phyloP scores from a whole-genome alignment of 352 stramenopile species.

The Pythium graminicola region DNA sequence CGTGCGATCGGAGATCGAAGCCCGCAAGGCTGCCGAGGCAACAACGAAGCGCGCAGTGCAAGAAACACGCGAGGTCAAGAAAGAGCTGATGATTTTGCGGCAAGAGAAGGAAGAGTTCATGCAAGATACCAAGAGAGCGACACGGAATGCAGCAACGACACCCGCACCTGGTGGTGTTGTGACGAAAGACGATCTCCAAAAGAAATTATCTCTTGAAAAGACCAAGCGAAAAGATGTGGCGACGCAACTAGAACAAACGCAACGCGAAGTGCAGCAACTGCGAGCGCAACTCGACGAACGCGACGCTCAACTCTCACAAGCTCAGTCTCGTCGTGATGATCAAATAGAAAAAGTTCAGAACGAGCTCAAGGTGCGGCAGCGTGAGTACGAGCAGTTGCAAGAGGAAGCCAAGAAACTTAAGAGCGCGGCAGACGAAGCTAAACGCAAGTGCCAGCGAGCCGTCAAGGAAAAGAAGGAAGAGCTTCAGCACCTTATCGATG shows the following conservation, averaged over 20 bases:
- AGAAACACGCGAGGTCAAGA: conserved; percentile 67
- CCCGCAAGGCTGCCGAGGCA: conserved; percentile 56
- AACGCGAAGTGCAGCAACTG: conserved; percentile 4
- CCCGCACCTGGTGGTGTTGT: conserved; percentile 10
- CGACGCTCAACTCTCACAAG: conserved; percentile 10
- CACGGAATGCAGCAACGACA: conserved; percentile 16
- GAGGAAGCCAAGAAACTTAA: conserved; percentile 30
- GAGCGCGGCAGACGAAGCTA: conserved; percentile 17
- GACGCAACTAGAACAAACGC: conserved; percentile 4
- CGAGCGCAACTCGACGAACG: conserved; percentile 8
- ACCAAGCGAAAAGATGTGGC: conserved; percentile 12
- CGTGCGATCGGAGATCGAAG: conserved; percentile 64
- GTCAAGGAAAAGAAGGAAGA: conserved; percentile 52
- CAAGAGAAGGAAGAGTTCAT: conserved; percentile 65
- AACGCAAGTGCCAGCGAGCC: conserved; percentile 19
- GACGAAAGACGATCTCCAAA: conserved; percentile 28
- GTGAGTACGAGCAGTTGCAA: conserved; percentile 24
- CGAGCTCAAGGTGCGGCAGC: conserved; percentile 11
- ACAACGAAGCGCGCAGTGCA: conserved; percentile 73
- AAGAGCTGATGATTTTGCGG: conserved; percentile 63
- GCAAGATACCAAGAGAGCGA: conserved; percentile 15
- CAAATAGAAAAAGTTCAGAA: conserved; percentile 4
- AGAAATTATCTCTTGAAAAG: conserved; percentile 30
- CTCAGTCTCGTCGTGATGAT: conserved; percentile 9
- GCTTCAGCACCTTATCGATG: conserved; percentile 36